Evolutionary conservation across 495 filamentous ascomycete species (phyloP).

Genomic region (Friedmanniomyces endolithicus): DNA sequence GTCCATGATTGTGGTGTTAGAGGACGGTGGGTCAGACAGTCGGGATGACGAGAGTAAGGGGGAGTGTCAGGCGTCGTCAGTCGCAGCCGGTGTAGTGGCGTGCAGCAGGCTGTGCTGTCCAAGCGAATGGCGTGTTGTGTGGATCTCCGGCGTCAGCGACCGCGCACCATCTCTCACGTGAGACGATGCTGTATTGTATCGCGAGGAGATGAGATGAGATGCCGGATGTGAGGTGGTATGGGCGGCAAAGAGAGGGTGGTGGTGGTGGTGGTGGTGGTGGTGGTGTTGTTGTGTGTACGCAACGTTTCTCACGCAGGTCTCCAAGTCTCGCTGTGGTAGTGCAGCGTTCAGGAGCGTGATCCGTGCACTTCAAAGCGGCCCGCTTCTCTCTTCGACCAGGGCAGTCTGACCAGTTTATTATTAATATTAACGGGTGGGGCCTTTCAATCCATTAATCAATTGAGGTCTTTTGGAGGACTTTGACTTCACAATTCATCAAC

Average conservation of each 20-base stretch:
- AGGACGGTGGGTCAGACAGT: not conserved
- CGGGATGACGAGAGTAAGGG: not conserved
- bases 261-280: not conserved
- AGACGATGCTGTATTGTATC: not conserved
- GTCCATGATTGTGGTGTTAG: conserved; percentile 1
- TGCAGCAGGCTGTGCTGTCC: not conserved
- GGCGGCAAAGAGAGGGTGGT: not conserved
- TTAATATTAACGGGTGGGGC: not conserved
- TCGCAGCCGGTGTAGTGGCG: not conserved
- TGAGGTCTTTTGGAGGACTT: no score
- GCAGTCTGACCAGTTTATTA: not conserved
- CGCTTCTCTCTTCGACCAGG: no score
- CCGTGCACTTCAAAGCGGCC: not conserved
- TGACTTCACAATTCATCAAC: no score
- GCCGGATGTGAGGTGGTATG: not conserved
- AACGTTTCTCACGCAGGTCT: not conserved
- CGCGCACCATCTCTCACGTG: not conserved
- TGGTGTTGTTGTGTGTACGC: not conserved
- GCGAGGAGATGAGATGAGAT: not conserved
- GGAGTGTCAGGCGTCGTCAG: not conserved
- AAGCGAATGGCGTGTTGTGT: not conserved
- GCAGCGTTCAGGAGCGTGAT: not conserved
- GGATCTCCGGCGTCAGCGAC: not conserved
- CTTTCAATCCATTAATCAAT: no score
- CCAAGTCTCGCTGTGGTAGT: not conserved